These are phyloP conservation scores for Boletus rubroflammeus DNA, from an alignment of 768 basidiomycete genomes.

Conservation along the genomic window DNA sequence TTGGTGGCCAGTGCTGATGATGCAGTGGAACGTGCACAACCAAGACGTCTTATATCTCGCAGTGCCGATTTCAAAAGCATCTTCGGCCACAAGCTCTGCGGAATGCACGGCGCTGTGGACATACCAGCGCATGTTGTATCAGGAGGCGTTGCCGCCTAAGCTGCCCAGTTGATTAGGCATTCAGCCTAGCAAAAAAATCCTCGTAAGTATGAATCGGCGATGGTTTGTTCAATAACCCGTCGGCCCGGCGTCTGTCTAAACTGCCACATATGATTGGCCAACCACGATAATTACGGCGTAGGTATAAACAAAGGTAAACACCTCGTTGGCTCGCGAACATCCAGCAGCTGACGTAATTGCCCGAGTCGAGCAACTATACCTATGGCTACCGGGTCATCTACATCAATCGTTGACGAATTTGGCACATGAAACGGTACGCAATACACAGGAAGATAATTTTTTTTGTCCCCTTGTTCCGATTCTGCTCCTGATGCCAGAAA, in stretches of 20 bases:
- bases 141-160: background rate
- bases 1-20: background rate
- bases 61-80: background rate
- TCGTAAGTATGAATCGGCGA: background rate
- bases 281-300: too few species aligned
- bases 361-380: background rate
- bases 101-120: background rate
- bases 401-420: background rate
- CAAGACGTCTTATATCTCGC: background rate
- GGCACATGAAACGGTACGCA: constrained; percentile 3
- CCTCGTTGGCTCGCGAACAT: too few species aligned
- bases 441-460: background rate
- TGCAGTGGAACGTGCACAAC: background rate
- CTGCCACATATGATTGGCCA: too few species aligned
- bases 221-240: background rate
- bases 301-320: too few species aligned
- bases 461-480: background rate
- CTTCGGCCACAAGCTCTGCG: background rate
- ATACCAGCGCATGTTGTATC: background rate
- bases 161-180: too few species aligned
- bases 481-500: background rate
- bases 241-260: background rate
- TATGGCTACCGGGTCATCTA: background rate
- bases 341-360: background rate
- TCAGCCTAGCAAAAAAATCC: background rate